Conservation (phyloP, 2,329 filamentous ascomycete species). For the Clarireedia homoeocarpa region DNA sequence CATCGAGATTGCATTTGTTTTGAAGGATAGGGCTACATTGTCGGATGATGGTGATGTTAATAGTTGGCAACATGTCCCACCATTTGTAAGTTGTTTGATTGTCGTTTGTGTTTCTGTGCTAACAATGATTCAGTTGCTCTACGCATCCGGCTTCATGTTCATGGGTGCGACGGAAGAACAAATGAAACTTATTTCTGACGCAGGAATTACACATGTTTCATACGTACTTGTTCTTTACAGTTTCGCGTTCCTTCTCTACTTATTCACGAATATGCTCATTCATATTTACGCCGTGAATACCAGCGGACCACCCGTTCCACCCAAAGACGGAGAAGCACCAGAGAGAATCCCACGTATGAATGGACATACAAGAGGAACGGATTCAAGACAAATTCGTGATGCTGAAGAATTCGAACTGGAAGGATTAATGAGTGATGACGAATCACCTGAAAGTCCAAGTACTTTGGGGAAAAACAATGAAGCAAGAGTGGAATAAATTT, state of each 20-base stretch:
- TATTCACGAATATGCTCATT: slow-evolving; percentile 83
- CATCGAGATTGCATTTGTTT: slow-evolving; percentile 83
- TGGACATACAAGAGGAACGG: slow-evolving; percentile 33
- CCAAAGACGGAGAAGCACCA: slow-evolving; percentile 22
- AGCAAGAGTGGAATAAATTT: slow-evolving; percentile 18
- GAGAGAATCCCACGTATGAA: slow-evolving; percentile 22
- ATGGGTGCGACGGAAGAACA: slow-evolving; percentile 98
- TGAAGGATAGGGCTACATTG: slow-evolving; percentile 61
- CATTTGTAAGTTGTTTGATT: slow-evolving; percentile 50
- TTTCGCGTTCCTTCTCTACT: slow-evolving; percentile 80
- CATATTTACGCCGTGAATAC: slow-evolving; percentile 65
- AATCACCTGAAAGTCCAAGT: slow-evolving; percentile 50
- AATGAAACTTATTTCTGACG: slow-evolving; percentile 68
- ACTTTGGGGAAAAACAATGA: slow-evolving; percentile 40
- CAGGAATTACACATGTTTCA: slow-evolving; percentile 77
- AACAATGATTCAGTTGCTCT: slow-evolving; percentile 58
- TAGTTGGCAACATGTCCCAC: slow-evolving; percentile 63
- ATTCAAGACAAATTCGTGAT: slow-evolving; percentile 58
- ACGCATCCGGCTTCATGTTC: slow-evolving; percentile 89
- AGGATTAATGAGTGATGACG: slow-evolving; percentile 82
- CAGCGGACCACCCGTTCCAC: slow-evolving; percentile 31
- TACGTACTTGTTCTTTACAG: slow-evolving; percentile 91
- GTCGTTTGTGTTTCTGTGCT: slow-evolving; percentile 17
- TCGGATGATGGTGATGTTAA: slow-evolving; percentile 64
- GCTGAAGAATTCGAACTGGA: slow-evolving; percentile 92